Conservation (phyloP, 768 basidiomycete species). For the Candolleomyces aberdarensis region DNA sequence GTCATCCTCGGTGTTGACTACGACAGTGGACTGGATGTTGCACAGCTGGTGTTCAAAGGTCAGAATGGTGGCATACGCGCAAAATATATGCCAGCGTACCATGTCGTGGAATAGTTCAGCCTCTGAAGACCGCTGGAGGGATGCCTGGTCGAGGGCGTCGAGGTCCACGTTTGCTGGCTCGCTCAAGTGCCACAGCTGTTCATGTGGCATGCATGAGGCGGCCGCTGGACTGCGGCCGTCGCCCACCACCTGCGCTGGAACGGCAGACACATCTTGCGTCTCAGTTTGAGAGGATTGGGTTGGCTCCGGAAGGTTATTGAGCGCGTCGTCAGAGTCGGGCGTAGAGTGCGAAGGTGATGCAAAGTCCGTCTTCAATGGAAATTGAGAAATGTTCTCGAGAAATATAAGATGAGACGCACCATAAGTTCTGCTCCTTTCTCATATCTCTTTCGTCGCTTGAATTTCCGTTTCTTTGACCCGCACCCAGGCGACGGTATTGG, state of each 20-base stretch:
- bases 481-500: background rate
- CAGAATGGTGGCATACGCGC: background rate
- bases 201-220: constrained; percentile 13
- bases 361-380: constrained; percentile 1
- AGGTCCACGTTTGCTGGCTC: background rate
- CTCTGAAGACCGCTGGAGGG: background rate
- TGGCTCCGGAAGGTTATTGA: background rate
- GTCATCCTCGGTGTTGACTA: background rate
- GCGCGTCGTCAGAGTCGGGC: constrained; percentile 1
- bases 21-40: constrained; percentile 6
- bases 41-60: background rate
- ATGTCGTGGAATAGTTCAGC: background rate
- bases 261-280: background rate
- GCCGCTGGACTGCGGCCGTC: background rate
- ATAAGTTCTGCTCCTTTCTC: background rate
- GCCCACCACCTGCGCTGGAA: background rate
- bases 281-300: background rate
- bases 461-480: background rate
- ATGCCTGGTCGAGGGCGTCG: background rate
- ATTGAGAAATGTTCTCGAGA: background rate
- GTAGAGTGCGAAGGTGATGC: background rate
- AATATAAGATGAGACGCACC: background rate
- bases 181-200: constrained; percentile 10
- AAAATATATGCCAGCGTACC: background rate
- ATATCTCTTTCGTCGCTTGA: background rate